These are phyloP conservation scores for Mimosa bimucronata DNA, from an alignment of 306 rosid genomes.

Conservation along the genomic window DNA sequence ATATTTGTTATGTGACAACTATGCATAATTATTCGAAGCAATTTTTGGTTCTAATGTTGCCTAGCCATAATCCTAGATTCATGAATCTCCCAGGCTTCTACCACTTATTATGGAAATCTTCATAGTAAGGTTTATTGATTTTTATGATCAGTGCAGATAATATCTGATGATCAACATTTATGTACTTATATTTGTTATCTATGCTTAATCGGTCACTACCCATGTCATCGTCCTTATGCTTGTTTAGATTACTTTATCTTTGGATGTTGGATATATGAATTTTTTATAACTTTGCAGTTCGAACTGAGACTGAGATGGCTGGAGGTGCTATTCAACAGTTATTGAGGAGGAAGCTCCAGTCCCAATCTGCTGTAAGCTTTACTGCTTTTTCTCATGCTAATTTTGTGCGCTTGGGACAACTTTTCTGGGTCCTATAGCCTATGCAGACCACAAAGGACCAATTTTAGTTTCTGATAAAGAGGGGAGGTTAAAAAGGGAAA, in stretches of 20 bases:
- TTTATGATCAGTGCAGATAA: neutral
- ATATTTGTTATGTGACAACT: neutral
- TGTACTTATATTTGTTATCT: neutral
- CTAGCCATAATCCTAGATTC: neutral
- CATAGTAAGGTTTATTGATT: neutral
- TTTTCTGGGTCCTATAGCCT: neutral
- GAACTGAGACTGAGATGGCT: conserved; percentile 59
- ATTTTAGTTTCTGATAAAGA: too few species aligned
- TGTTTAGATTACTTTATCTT: neutral
- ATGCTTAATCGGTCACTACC: neutral
- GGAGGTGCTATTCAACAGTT: conserved; percentile 75
- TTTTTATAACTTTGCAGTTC: conserved; percentile 12
- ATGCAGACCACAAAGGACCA: neutral
- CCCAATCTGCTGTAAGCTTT: conserved; percentile 62
- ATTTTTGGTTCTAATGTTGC: neutral
- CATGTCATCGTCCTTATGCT: neutral
- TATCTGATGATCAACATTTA: neutral
- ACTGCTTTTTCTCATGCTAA: neutral
- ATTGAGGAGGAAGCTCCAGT: conserved; percentile 71
- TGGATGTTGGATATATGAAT: neutral
- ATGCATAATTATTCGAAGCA: neutral
- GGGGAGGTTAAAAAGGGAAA: conserved; percentile 20
- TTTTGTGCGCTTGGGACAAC: conserved; percentile 5
- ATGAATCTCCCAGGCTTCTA: neutral
- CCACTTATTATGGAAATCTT: neutral